Evolutionary conservation across 345 rosid genomes (phyloP).

Genomic region (Rhodomyrtus tomentosa): DNA sequence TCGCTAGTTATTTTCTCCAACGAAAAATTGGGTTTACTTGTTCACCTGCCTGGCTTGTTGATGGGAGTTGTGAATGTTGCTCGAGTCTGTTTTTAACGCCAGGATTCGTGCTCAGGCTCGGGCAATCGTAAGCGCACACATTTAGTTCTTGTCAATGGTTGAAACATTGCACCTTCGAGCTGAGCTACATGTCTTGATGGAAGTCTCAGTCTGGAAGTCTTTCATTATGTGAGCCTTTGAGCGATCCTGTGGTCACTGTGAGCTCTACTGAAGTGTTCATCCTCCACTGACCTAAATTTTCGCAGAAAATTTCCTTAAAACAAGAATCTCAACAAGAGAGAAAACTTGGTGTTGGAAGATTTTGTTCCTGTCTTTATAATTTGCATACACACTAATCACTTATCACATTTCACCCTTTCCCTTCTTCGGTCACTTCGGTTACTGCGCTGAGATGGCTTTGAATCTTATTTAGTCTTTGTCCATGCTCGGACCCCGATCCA

Average conservation of each 20-base stretch:
- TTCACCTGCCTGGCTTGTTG: background rate
- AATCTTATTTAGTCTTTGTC: background rate
- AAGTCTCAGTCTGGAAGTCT: background rate
- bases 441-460: conserved; percentile 1
- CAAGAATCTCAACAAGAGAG: background rate
- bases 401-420: background rate
- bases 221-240: background rate
- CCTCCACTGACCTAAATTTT: background rate
- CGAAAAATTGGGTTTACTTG: background rate
- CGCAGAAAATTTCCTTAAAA: background rate
- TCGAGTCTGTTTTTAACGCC: background rate
- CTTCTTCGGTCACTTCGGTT: background rate
- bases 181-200: background rate
- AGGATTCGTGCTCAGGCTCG: background rate
- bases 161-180: background rate
- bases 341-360: background rate
- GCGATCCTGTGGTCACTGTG: background rate
- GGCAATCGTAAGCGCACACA: background rate
- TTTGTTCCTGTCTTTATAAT: background rate
- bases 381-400: background rate
- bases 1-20: background rate
- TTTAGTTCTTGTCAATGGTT: background rate
- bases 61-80: background rate
- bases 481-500: background rate
- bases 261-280: background rate